Evolutionary conservation across 2,329 filamentous ascomycete species (phyloP).

Genomic region (Calonectria leucothoes): DNA sequence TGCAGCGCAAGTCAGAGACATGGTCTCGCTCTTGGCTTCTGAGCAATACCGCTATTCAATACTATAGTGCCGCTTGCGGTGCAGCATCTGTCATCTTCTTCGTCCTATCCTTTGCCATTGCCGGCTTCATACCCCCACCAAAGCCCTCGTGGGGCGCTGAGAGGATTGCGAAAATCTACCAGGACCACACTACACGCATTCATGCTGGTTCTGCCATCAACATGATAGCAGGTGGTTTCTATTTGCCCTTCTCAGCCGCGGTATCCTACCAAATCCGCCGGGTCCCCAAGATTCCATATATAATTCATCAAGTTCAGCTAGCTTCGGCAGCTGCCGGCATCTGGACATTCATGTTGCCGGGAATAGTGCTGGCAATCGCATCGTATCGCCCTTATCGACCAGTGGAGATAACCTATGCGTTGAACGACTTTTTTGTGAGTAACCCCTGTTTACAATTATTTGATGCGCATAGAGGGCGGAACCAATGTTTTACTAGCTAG

Average conservation of each 20-base stretch:
- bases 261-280: conserved; percentile 25
- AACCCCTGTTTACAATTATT: not conserved
- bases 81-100: conserved; percentile 22
- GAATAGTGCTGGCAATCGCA: conserved; percentile 25
- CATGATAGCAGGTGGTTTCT: conserved; percentile 28
- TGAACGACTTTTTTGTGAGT: conserved; percentile 29
- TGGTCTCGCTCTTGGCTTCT: conserved; percentile 15
- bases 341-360: conserved; percentile 30
- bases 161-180: conserved; percentile 19
- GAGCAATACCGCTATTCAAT: conserved; percentile 24
- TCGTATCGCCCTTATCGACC: conserved; percentile 26
- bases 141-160: conserved; percentile 22
- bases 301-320: conserved; percentile 24
- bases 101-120: conserved; percentile 11
- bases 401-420: conserved; percentile 24
- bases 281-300: conserved; percentile 22
- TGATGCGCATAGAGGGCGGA: not conserved
- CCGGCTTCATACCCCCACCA: conserved; percentile 19
- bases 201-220: conserved; percentile 19
- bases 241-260: conserved; percentile 22
- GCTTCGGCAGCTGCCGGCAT: conserved; percentile 22
- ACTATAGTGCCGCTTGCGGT: conserved; percentile 19
- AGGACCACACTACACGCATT: conserved; percentile 20
- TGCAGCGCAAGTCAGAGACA: not conserved
- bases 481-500: not conserved